These are phyloP conservation scores for Solanum clarkiae DNA, from an alignment of 257 asterid species.

Conservation along the genomic window DNA sequence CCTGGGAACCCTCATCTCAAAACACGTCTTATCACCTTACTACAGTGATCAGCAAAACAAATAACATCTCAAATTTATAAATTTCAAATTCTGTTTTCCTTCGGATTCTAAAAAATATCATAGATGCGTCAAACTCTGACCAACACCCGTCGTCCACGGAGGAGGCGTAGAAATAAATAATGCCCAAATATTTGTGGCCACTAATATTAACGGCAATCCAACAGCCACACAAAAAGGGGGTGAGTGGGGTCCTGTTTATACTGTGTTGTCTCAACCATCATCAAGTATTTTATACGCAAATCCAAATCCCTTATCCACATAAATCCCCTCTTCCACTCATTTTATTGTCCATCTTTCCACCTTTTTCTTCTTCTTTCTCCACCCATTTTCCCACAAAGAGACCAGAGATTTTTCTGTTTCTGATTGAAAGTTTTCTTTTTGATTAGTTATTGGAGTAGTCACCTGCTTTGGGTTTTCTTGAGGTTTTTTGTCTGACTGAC, in stretches of 20 bases:
- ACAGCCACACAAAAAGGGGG: conserved; percentile 25
- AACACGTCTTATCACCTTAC: not conserved
- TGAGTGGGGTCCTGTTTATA: not conserved
- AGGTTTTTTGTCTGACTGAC: not conserved
- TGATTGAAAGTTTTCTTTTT: not conserved
- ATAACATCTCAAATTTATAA: not conserved
- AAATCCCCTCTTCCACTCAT: not conserved
- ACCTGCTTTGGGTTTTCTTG: not conserved
- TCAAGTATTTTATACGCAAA: conserved; percentile 29
- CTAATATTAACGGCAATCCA: not conserved
- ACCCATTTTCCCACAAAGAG: not conserved
- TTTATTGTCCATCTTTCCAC: not conserved
- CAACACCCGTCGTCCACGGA: not conserved
- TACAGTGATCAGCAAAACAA: not conserved
- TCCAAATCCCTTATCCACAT: conserved; percentile 1
- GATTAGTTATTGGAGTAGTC: not conserved
- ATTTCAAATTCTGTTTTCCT: not conserved
- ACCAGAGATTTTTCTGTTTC: not conserved
- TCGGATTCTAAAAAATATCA: not conserved
- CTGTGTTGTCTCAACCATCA: conserved; percentile 17
- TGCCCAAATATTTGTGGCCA: conserved; percentile 16
- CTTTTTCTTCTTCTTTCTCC: not conserved
- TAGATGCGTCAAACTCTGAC: not conserved
- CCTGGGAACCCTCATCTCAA: too few species aligned
- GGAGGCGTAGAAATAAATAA: not conserved